Evolutionary conservation across 2,329 filamentous ascomycete species (phyloP).

Genomic region (Fusarium hostae): DNA sequence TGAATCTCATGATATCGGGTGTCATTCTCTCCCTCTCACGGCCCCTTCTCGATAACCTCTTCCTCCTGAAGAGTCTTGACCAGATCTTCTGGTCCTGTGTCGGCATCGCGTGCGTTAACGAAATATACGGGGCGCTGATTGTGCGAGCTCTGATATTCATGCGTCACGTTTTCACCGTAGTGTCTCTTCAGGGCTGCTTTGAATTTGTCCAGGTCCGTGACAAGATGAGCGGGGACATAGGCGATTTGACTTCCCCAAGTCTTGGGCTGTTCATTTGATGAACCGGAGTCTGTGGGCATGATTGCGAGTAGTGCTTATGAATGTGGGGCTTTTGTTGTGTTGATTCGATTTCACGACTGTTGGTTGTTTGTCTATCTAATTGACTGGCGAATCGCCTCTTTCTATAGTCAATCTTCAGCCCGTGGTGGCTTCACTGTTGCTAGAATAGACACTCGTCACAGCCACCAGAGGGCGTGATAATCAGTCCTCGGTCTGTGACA

Average conservation of each 20-base stretch:
- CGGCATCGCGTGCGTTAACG: background rate
- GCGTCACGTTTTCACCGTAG: background rate
- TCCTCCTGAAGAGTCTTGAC: background rate
- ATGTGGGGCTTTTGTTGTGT: no score
- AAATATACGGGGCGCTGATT: background rate
- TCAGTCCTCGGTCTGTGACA: accelerated
- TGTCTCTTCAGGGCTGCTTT: background rate
- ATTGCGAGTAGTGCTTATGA: background rate
- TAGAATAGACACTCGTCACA: background rate
- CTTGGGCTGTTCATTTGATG: background rate
- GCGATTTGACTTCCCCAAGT: background rate
- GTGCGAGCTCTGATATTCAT: background rate
- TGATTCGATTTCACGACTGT: no score
- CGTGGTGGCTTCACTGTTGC: background rate
- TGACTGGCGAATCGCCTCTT: background rate
- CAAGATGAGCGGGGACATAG: background rate
- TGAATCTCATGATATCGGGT: accelerated
- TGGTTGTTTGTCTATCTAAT: background rate
- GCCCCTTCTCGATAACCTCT: background rate
- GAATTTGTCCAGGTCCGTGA: background rate
- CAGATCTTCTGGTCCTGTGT: background rate
- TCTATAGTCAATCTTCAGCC: background rate
- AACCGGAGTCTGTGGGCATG: background rate
- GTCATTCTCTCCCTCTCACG: background rate
- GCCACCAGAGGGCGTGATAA: accelerated